Percentiles rank a stretch among this genome's conserved stretches.
These are phyloP conservation scores for Cryptosporidium tyzzeri DNA, from an alignment of 169 alveolate genomes.

Conservation along the genomic window DNA sequence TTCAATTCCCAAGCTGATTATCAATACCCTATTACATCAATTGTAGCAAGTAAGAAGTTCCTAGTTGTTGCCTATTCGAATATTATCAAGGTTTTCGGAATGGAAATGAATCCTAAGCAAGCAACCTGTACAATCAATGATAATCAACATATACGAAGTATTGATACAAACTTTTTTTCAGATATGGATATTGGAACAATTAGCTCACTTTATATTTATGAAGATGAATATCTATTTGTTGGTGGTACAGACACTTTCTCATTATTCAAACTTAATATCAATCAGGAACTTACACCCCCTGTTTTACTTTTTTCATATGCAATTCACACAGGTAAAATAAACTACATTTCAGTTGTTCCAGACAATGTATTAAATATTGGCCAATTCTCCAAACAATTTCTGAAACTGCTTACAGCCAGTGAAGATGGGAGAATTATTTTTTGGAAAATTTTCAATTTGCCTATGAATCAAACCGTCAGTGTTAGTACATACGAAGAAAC, in stretches of 20 bases:
- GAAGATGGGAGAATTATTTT: constrained; percentile 63
- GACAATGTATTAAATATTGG: constrained; percentile 10
- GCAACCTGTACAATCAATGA: constrained; percentile 40
- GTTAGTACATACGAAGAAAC: background rate
- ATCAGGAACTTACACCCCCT: constrained; percentile 18
- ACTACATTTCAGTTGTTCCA: constrained; percentile 34
- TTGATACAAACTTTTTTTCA: constrained; percentile 55
- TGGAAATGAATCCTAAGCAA: constrained; percentile 41
- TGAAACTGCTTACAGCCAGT: constrained; percentile 46
- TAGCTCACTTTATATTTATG: constrained; percentile 26
- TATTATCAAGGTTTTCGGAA: constrained; percentile 20
- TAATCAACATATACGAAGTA: constrained; percentile 51
- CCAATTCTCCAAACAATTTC: background rate
- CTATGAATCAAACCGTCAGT: background rate
- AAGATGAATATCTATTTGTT: constrained; percentile 45
- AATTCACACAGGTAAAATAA: constrained; percentile 57
- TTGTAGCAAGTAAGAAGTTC: background rate
- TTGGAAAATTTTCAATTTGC: constrained; percentile 39
- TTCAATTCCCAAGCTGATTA: constrained; percentile 8
- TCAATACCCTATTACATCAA: constrained; percentile 38
- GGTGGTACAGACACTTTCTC: constrained; percentile 44
- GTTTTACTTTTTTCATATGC: constrained; percentile 41
- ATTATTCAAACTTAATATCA: constrained; percentile 12
- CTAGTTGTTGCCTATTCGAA: constrained; percentile 51
- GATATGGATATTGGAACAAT: constrained; percentile 67